Conservation (phyloP, 169 alveolate species). For the Eimeria maxima region DNA sequence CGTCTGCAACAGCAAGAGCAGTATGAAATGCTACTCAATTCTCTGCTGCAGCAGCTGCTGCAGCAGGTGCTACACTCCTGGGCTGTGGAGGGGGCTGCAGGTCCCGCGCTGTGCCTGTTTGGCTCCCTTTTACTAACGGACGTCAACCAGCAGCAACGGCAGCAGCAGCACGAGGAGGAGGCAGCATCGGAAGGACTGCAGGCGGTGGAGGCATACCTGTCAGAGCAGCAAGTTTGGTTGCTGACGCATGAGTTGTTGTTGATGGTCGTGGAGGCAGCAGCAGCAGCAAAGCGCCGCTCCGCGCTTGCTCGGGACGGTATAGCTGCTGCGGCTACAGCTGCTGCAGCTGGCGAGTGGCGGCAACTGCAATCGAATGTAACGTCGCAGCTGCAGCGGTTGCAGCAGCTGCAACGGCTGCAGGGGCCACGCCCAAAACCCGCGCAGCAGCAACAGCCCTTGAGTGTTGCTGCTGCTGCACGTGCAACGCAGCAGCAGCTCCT, state of each 20-base stretch:
- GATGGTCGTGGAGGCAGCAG: slow-evolving; percentile 28
- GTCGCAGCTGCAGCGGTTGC: slow-evolving; percentile 60
- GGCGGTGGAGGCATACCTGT: background rate
- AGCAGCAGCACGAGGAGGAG: background rate
- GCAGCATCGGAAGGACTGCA: background rate
- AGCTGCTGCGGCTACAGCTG: slow-evolving; percentile 33
- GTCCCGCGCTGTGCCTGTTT: slow-evolving; percentile 23
- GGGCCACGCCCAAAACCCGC: background rate
- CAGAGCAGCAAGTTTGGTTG: background rate
- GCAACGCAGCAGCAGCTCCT: slow-evolving; percentile 57
- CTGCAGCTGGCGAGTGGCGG: slow-evolving; percentile 52
- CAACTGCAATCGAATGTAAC: slow-evolving; percentile 17
- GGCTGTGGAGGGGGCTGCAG: slow-evolving; percentile 33
- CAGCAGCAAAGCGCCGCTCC: slow-evolving; percentile 40
- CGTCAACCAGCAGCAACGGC: slow-evolving; percentile 9
- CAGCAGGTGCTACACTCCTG: slow-evolving; percentile 64
- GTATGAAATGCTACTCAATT: no score
- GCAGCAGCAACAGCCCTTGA: slow-evolving; percentile 32
- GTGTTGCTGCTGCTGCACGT: slow-evolving; percentile 50
- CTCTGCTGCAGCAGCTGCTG: slow-evolving; percentile 69
- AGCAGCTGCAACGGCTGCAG: slow-evolving; percentile 58
- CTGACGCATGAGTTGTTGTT: slow-evolving; percentile 27
- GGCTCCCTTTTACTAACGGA: background rate
- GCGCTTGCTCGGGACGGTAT: background rate
- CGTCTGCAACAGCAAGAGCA: slow-evolving; percentile 25